Evolutionary conservation across 371 early-diverging fungal genomes (phyloP), one percentile per base, ranked within the genome.

Genomic region (Coemansia sp.): DNA sequence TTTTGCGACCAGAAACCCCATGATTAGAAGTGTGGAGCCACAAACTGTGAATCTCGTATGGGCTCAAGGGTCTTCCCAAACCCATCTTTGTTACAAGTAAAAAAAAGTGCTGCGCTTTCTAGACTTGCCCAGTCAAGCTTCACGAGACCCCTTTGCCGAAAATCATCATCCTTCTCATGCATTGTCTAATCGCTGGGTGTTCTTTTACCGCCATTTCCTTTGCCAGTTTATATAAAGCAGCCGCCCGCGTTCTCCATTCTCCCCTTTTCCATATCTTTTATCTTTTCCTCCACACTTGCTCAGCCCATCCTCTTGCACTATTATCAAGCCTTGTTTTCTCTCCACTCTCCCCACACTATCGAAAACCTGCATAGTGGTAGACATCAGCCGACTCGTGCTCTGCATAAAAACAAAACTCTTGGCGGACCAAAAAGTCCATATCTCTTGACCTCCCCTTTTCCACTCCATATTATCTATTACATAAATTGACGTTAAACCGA

Each of bases 121-220:
- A 32, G 32, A 32, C 32, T 32, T 32, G 32, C 7, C 53, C 53
- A 52, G 53, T 52, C 53, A 11, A 52, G 4, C 5, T 11, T 8
- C 53, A 52, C 24, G 53, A 52, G 53, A 52, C 53, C 17, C 53
- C 19, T 52, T 24, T 54, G 55, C 55, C 55, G 55, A 54, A 54
- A 54, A 54, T 54, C 55, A 54, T 29, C 55, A 15, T 6, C 29
- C 29, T 24, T 8, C 29, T 7, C 28, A 11, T 54, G 55, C 55
- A 54, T 54, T 54, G 55, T 54, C 55, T 54, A 54, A 54, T 54
- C 55, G 15, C 5, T 15, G n/a, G 28, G 23, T 29, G 15, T 53
- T 44, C n/a, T 44, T 44, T 44, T 32, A 4, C 28, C 29, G n/a
- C 28, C n/a, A 24, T 55, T 55, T 26, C 29, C 11, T n/a, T 29